These are phyloP conservation scores for Tuber brumale DNA, from an alignment of 495 filamentous ascomycete genomes.

Conservation along the genomic window DNA sequence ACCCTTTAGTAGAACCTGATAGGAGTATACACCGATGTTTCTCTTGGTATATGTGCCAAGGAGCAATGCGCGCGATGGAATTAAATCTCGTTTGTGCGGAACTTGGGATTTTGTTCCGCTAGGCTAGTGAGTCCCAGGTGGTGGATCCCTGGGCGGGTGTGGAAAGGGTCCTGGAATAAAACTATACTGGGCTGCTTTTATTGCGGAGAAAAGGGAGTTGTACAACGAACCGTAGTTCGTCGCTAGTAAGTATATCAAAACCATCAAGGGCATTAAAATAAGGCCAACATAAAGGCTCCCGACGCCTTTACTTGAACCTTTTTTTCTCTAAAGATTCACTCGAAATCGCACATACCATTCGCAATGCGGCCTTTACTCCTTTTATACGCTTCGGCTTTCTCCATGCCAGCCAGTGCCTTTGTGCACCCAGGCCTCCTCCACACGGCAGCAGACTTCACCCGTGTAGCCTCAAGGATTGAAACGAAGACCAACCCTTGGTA, in stretches of 20 bases:
- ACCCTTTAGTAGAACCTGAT: background rate
- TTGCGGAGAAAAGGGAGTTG: background rate
- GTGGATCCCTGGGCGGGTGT: background rate
- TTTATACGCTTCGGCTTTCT: background rate
- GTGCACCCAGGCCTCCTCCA: conserved; percentile 46
- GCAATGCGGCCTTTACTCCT: background rate
- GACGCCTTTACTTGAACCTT: background rate
- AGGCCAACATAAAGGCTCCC: background rate
- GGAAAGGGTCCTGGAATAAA: background rate
- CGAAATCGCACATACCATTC: background rate
- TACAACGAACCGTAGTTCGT: background rate
- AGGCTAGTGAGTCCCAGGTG: background rate
- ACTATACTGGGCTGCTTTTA: background rate
- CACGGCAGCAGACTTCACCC: conserved; percentile 43
- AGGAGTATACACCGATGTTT: background rate
- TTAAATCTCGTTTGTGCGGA: background rate
- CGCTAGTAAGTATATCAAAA: background rate
- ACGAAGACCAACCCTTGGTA: conserved; percentile 43
- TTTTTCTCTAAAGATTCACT: background rate
- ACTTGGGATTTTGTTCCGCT: background rate
- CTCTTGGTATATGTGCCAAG: background rate
- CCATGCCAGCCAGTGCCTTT: conserved; percentile 16
- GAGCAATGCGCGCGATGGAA: background rate
- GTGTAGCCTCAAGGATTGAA: conserved; percentile 42
- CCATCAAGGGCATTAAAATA: background rate